Evolutionary conservation across 1,284 basidiomycete species (phyloP).

Genomic region (Wallemia ichthyophaga): DNA sequence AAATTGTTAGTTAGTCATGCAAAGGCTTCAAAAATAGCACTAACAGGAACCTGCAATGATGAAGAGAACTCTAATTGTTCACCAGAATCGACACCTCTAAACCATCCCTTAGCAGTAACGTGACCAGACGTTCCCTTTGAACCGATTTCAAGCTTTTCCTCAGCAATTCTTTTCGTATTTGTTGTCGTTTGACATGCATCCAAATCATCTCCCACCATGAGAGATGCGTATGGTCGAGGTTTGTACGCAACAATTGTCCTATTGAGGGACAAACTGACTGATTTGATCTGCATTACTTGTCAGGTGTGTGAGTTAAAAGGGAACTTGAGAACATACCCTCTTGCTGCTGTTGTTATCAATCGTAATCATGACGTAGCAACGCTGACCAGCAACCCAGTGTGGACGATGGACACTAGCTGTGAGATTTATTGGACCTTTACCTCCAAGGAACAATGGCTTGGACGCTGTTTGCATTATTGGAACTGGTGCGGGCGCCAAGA

Average conservation of each 20-base stretch:
- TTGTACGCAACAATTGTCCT: constrained; percentile 39
- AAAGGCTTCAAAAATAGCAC: constrained; percentile 11
- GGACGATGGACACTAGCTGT: constrained; percentile 40
- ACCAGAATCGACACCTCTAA: constrained; percentile 41
- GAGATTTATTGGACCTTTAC: constrained; percentile 36
- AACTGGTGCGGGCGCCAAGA: constrained; percentile 30
- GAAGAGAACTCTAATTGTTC: constrained; percentile 31
- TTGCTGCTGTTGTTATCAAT: constrained; percentile 46
- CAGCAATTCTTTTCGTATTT: constrained; percentile 31
- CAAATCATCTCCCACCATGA: constrained; percentile 16
- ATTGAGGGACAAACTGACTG: constrained; percentile 32
- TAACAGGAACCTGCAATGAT: constrained; percentile 38
- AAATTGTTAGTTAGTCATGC: constrained; percentile 1
- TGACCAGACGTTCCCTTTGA: constrained; percentile 31
- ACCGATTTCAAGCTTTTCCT: constrained; percentile 33
- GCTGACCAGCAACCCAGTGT: constrained; percentile 62
- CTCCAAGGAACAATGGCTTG: constrained; percentile 31
- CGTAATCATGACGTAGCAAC: constrained; percentile 36
- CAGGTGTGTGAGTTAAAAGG: not conserved
- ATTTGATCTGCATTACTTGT: constrained; percentile 23
- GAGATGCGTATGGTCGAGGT: constrained; percentile 11
- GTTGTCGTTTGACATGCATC: constrained; percentile 31
- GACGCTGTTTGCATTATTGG: constrained; percentile 31
- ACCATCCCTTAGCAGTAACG: constrained; percentile 60
- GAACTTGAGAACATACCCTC: constrained; percentile 15